Conservation (phyloP, 768 basidiomycete species). For the Polyporus arcularius region DNA sequence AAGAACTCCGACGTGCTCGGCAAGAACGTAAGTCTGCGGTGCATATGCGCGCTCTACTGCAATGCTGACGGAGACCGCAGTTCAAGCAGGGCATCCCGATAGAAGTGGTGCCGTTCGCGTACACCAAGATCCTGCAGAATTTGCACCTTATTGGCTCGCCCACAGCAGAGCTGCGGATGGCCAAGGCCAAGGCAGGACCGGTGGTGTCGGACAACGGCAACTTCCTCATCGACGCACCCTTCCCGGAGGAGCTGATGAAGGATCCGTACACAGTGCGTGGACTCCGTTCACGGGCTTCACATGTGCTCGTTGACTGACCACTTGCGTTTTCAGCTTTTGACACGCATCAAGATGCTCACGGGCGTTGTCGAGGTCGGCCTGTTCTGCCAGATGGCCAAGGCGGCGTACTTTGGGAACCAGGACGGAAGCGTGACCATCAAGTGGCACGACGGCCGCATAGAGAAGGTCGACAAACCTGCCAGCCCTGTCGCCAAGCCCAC, state of each 20-base stretch:
- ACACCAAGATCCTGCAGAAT: conserved; percentile 81
- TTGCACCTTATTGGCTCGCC: conserved; percentile 66
- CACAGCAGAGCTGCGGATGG: conserved; percentile 87
- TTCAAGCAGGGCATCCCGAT: conserved; percentile 90
- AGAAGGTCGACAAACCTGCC: conserved; percentile 28
- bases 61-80: conserved; percentile 37
- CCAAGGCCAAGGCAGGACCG: conserved; percentile 89
- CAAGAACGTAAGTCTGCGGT: conserved; percentile 55
- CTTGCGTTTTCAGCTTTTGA: conserved; percentile 56
- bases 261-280: conserved; percentile 60
- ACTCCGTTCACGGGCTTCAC: neutral
- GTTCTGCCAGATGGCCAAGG: conserved; percentile 91
- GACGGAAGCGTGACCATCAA: conserved; percentile 69
- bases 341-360: conserved; percentile 88
- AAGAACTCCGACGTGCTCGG: conserved; percentile 87
- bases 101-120: conserved; percentile 96
- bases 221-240: conserved; percentile 97
- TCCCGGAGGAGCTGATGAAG: conserved; percentile 65
- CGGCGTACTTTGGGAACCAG: conserved; percentile 96
- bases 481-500: neutral
- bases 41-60: no score
- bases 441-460: conserved; percentile 50
- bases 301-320: neutral
- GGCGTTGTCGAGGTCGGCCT: conserved; percentile 98
- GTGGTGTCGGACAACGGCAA: conserved; percentile 97